Evolutionary conservation across 2,329 filamentous ascomycete genomes (phyloP), one percentile per base, ranked within the genome.

Genomic region (Fulvia fulva): DNA sequence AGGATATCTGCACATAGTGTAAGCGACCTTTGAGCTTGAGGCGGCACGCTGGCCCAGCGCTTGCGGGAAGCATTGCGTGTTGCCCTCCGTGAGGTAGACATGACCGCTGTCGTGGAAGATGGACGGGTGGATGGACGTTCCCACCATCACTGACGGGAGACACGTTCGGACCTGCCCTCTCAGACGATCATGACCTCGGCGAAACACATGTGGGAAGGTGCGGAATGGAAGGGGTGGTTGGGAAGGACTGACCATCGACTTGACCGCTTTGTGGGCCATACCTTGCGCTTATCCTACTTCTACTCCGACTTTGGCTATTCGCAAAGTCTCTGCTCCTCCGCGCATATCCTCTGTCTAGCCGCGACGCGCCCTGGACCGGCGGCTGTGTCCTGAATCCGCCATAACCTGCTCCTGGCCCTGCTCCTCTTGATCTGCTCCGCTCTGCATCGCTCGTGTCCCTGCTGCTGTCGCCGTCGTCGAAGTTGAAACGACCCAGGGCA

Each of bases 1-100:
- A 97, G 80, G 1, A 96, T 79, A 61, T 83, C 83, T 80, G 61
- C 51, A 32, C 50, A 54, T 32, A 46, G 49, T 26, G 55, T 47
- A 30, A 57, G 53, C 30, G 34, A 51, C 26, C 16, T 12, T 5
- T 53, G 19, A 16, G 28, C 14, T 5, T 6, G 16, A 5, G 43
- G 6, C 22, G 53, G 43, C 21, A 23, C 2, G 11, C 3, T 32
- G 9, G 41, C 19, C 19, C 25, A 34, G 21, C n/a, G 43, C 23
- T 37, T 50, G 26, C 45, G 53, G 23, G 28, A 14, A 37, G 26
- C 26, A n/a, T 11, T 34, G n/a, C n/a, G 26, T 11, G 26, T 7
- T 5, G 49, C 26, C 37, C n/a, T 53, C 22, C 26, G 23, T 5
- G 16, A 28, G n/a, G n/a, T n/a, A 30, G 37, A 25, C 26, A 52